Evolutionary conservation across 2,329 filamentous ascomycete genomes (phyloP), one percentile per base, ranked within the genome.

Genomic region (Colletotrichum lentis): DNA sequence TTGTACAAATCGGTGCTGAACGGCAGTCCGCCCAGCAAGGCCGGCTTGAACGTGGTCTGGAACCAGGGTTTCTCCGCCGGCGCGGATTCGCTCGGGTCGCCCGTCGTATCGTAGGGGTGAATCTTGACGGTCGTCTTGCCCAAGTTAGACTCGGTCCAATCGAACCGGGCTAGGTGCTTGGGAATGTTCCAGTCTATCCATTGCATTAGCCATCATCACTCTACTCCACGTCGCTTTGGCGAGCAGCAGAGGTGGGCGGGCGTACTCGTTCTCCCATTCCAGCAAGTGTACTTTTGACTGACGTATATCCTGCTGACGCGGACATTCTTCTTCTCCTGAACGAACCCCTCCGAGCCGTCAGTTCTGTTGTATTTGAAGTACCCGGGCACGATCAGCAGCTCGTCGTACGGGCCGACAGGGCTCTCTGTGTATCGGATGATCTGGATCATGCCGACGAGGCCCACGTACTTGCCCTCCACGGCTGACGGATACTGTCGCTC

Each of bases 251-350:
- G 6, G 5, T 22, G 2, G 6, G n/a, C 12, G 18, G 39, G 74
- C 77, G 71, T 73, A 85, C 83, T 84, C 31, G 75, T 79, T 47
- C 84, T 75, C 12, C 84, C 85, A 67, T 86, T 86, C 74, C 81
- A 85, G 70, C 81, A 82, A 0, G 82, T 84, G 39, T 82, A 73
- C 70, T 82, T 82, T 69, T 84, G 81, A 35, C 83, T 85, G 16
- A 87, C 85, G 71, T 85, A 86, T 11, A 86, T 84, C 27, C 83
- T 78, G 31, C 83, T 84, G 69, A 85, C 80, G 55, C 81, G 77
- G 12, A 77, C 71, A 52, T 79, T 81, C 44, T 73, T 77, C 53
- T 72, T 77, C 59, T 71, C 77, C 35, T 61, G 24, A 10, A 22
- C 20, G 18, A 71, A 65, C 31, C 72, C 70, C 64, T 72, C 77